Percentiles rank a stretch among this genome's conserved stretches.
Evolutionary conservation across 2,329 filamentous ascomycete genomes (phyloP).

Genomic region (Calonectria montana): DNA sequence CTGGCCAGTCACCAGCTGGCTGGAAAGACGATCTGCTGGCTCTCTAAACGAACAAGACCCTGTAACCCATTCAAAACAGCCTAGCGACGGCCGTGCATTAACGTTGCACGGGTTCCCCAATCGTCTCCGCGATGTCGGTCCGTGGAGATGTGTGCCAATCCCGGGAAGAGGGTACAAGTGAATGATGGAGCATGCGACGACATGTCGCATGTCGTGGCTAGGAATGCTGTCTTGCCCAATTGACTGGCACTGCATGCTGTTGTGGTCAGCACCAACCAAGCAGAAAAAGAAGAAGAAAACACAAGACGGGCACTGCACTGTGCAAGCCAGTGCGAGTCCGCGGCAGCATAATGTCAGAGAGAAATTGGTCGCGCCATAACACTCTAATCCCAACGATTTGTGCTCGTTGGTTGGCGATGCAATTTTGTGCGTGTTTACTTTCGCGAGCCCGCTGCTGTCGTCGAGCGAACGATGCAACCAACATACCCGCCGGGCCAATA

Average conservation of each 20-base stretch:
- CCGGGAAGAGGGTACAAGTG: not conserved
- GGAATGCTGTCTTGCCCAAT: not conserved
- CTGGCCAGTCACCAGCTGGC: conserved; percentile 4
- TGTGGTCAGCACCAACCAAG: not conserved
- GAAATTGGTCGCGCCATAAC: conserved; percentile 5
- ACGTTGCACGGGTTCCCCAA: not conserved
- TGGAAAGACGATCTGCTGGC: not conserved
- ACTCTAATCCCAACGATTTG: not conserved
- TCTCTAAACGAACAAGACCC: conserved; percentile 21
- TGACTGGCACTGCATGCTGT: not conserved
- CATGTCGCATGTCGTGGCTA: not conserved
- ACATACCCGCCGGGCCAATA: conserved; percentile 10
- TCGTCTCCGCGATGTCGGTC: not conserved
- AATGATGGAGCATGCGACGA: not conserved
- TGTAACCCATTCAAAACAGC: conserved; percentile 1
- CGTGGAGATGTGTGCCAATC: not conserved
- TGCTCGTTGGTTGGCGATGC: not conserved
- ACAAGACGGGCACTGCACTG: not conserved
- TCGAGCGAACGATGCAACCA: conserved; percentile 15
- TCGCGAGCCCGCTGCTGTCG: conserved; percentile 2
- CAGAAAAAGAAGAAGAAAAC: not conserved
- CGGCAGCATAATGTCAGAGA: not conserved
- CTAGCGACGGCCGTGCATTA: conserved; percentile 10
- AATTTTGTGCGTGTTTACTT: conserved; percentile 2
- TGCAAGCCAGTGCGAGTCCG: not conserved